Evolutionary conservation across 768 basidiomycete genomes (phyloP), one percentile per base, ranked within the genome.

Genomic region (Tulasnella sp.): DNA sequence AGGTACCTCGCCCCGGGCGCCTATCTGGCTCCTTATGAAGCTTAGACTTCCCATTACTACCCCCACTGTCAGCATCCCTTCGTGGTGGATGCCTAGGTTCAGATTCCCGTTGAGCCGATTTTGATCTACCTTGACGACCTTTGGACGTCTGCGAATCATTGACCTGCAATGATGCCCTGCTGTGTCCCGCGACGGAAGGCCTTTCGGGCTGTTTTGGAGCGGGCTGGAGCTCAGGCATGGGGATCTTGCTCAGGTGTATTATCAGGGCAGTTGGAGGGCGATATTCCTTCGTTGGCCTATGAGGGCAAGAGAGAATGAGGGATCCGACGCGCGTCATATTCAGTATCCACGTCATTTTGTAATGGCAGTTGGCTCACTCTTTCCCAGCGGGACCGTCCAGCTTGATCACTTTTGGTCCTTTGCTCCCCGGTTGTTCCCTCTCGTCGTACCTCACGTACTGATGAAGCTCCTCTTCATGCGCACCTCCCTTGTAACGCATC

Each of bases 191-290:
- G n/a, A 21, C 12, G 15, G n/a, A 4, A 7, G 50, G 9, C 3
- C 50, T 22, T 51, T 29, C 45, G 45, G 43, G 10, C 8, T 30
- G 44, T 27, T 22, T 44, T 4, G 61, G 58, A 45, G 63, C 64
- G 38, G 85, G 85, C 65, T 78, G 78, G 15, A 92, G 76, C 67
- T 92, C 88, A 0, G 87, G 88, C 80, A 92, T 90, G 12, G 83
- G 74, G 49, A 92, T 88, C 74, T 91, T 91, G 75, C 87, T 87
- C 17, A 92, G 70, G 68, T 91, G 87, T 1, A 91, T 76, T 0
- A 76, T 77, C 0, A 92, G 74, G 62, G 77, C 81, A 31, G 74
- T 76, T 0, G 87, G 88, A 1, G 88, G 87, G 2, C 73, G 70
- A 66, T 91, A 89, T 25, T 41, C 30, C 27, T 42, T 46, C 1